Base-by-base conservation (phyloP, 768 basidiomycete genomes). In the Dioszegia crocea region DNA sequence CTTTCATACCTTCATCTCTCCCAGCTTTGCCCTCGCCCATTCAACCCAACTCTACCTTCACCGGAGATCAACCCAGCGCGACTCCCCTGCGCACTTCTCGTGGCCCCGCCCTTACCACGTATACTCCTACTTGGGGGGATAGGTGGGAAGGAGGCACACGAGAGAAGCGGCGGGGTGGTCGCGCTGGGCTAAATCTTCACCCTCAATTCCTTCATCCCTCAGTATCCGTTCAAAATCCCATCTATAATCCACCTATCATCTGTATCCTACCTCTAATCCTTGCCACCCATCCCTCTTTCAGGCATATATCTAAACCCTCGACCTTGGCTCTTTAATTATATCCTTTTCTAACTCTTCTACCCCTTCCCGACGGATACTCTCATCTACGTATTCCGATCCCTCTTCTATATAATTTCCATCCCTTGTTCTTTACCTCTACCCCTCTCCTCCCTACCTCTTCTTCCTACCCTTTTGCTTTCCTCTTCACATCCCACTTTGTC, bases 91-190 rank as follows among this genome's bases (percentile, higher is more conserved):
- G 40, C 45, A 36, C 38, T 48, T 57, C 56, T 57, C 56, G 56
- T 57, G 56, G 27, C 39, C 46, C 36, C 29, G 14, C 36, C 46
- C 10, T 36, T 26, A 17, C 43, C 5, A 21, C 43, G 26, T 17
- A 23, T 12, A 11, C 26, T 6, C 16, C n/a, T 21, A 10, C 19
- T 41, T 41, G 10, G 40, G 6, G 12, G 19, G 23, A 33, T 4
- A 38, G 5, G 41, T 36, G 39, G n/a, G n/a, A n/a, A 31, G 57
- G 29, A 30, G 44, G 29, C 27, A 44, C 57, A 59, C 57, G 57
- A 59, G 57, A 59, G 57, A 59, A 59, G 57, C 57, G 57, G 57
- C 57, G 49, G 57, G 57, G 57, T 52, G 43, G 57, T 59, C 57
- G 57, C 26, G 57, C 57, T 59, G 57, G 47, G 29, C 14, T 3